Evolutionary conservation across 1,284 basidiomycete species (phyloP), one percentile per base, ranked within the genome.

Genomic region (Singerocomus rubriflavus): DNA sequence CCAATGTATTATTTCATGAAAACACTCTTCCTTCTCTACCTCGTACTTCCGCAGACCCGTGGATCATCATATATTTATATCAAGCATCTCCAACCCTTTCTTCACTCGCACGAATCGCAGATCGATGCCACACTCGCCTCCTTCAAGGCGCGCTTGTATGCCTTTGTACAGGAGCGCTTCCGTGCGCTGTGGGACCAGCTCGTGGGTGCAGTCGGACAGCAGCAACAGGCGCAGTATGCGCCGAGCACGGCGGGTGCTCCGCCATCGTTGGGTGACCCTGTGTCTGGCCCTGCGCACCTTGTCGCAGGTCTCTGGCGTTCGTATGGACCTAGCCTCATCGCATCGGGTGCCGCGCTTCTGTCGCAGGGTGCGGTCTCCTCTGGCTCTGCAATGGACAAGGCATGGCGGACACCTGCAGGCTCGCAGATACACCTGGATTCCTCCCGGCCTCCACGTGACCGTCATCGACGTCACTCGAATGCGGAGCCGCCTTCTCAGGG

Each of bases 1-100:
- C 93, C 93, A 12, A 82, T 95, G 67, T 96, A 96, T 73, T 88
- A 87, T 70, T 76, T 84, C 45, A 55, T 91, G 64, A 95, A 94
- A 76, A 88, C 85, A 5, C 65, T 93, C 50, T 87, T 93, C 64
- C 81, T 96, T 31, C 81, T 95, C 52, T 96, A 92, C 73, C 83
- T 96, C 49, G 86, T 85, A 11, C 81, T 95, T n/a, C 93, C 93
- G 0, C 91, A 94, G 65, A 93, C 91, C 11, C 80, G 81, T 57
- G 92, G 92, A 25, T 82, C 92, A 0, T 85, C 88, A 2, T 90
- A 85, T 65, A 71, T 95, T 62, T 95, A 93, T 72, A 73, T 74
- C 47, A 73, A 78, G 21, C 82, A 91, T 57, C 80, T 95, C 12
- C 80, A 84, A 44, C 92, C 92, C 0, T 87, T 92, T 74, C 81